phyloP scores from a whole-genome alignment of 106 monocot genomes.

The Agapanthus africanus region DNA sequence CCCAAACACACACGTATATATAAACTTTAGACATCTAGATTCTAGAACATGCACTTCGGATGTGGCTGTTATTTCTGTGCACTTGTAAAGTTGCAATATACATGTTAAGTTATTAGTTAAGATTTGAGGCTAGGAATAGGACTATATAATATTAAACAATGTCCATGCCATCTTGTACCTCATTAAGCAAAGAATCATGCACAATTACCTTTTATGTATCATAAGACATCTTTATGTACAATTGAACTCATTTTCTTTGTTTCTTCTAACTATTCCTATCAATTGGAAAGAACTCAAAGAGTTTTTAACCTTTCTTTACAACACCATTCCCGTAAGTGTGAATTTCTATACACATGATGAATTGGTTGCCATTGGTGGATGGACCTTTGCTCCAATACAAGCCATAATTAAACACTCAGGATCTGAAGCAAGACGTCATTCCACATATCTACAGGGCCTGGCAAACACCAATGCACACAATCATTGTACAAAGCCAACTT shows the following conservation, averaged over 20 bases:
- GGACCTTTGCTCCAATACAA: too few species aligned
- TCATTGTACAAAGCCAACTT: constrained; percentile 38
- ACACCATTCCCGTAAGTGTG: not conserved
- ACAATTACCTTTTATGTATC: not conserved
- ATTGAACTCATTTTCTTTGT: not conserved
- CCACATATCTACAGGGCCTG: constrained; percentile 62
- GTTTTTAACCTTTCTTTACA: constrained; percentile 1
- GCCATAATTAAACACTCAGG: not conserved
- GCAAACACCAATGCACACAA: constrained; percentile 77
- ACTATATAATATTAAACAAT: too few species aligned
- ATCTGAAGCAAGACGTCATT: constrained; percentile 46
- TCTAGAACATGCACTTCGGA: not conserved
- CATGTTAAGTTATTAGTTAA: too few species aligned
- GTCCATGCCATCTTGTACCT: not conserved
- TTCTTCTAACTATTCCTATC: not conserved
- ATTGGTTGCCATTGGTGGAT: not conserved
- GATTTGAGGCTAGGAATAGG: too few species aligned
- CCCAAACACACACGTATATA: not conserved
- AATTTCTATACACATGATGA: constrained; percentile 1
- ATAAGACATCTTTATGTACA: not conserved
- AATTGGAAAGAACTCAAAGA: not conserved
- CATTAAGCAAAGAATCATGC: not conserved
- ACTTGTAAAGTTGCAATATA: not conserved
- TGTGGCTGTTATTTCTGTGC: not conserved
- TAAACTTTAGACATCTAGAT: not conserved